Evolutionary conservation across 75 land plant genomes (phyloP), one percentile per base, ranked within the genome.

Genomic region (Cupressus sempervirens): DNA sequence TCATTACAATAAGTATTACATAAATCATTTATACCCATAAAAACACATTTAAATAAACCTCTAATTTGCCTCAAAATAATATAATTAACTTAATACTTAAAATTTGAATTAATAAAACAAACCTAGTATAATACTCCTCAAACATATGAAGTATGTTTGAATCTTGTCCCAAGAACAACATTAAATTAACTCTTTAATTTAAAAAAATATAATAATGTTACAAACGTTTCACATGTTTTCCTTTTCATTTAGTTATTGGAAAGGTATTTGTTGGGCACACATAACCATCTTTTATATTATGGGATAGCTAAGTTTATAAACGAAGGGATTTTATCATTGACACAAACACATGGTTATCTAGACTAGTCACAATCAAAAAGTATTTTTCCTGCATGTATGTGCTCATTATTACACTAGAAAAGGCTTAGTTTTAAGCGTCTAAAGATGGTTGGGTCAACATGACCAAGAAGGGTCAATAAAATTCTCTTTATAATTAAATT

Each of bases 401-500:
- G 62, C 23, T 56, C 18, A 56, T 56, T 56, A 56, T 56, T 56
- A 56, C 62, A 56, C 62, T 56, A 56, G 62, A 56, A 56, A 56
- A n/a, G 68, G 68, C 23, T 26, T 29, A 68, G 30, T 26, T 68
- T 68, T 68, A 29, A 10, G 34, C 32, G 73, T 68, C 73, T 68
- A n/a, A 68, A 68, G 73, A 26, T 68, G 73, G 29, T 68, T 68
- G 10, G 73, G 73, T 68, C 73, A 68, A 68, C 73, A 68, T 26
- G 73, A 68, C 73, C 73, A 68, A 30, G 7, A 26, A 26, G 73
- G 73, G 73, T 68, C 73, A 68, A 68, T 68, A 68, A 56, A 56
- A 56, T 56, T 56, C 62, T 56, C 62, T 20, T 56, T 56, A 4
- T 16, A 18, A 26, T 68, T n/a, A 26, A 29, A n/a, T 68, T 68